phyloP scores from a whole-genome alignment of 495 filamentous ascomycete genomes.

The Rhypophila decipiens region DNA sequence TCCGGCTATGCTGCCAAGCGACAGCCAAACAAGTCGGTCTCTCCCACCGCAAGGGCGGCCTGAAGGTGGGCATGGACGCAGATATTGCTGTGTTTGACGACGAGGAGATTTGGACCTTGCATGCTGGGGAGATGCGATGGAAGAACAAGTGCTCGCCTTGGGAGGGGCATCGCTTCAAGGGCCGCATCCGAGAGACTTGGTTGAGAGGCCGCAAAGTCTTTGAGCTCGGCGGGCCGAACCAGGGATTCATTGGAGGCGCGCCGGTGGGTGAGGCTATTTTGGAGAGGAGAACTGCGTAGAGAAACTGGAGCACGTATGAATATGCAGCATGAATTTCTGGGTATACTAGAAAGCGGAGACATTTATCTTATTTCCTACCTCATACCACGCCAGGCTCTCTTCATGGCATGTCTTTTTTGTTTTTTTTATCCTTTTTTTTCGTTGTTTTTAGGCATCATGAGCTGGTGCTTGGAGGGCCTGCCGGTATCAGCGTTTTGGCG shows the following conservation, averaged over 20 bases:
- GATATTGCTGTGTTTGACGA: constrained; percentile 94
- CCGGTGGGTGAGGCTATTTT: constrained; percentile 38
- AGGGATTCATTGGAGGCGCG: constrained; percentile 30
- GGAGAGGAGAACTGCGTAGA: constrained; percentile 30
- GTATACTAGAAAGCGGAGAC: too few species aligned
- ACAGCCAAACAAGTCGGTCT: constrained; percentile 90
- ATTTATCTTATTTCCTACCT: too few species aligned
- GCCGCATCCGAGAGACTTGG: constrained; percentile 87
- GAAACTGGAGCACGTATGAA: too few species aligned
- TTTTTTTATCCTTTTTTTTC: too few species aligned
- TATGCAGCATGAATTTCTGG: too few species aligned
- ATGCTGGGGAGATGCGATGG: constrained; percentile 69
- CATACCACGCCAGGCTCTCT: too few species aligned
- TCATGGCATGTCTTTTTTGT: too few species aligned
- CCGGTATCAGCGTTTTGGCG: too few species aligned
- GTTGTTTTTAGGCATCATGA: too few species aligned
- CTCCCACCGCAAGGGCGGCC: constrained; percentile 71
- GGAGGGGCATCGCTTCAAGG: constrained; percentile 72
- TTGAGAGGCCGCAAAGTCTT: constrained; percentile 73
- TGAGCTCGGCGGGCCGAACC: constrained; percentile 36
- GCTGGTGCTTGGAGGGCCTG: too few species aligned
- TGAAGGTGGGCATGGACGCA: constrained; percentile 81
- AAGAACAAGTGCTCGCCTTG: constrained; percentile 93
- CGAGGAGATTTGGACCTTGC: constrained; percentile 65
- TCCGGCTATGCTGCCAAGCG: constrained; percentile 75